Base-by-base conservation (phyloP, 2,329 filamentous ascomycete species). In the Pseudocercospora musae region DNA sequence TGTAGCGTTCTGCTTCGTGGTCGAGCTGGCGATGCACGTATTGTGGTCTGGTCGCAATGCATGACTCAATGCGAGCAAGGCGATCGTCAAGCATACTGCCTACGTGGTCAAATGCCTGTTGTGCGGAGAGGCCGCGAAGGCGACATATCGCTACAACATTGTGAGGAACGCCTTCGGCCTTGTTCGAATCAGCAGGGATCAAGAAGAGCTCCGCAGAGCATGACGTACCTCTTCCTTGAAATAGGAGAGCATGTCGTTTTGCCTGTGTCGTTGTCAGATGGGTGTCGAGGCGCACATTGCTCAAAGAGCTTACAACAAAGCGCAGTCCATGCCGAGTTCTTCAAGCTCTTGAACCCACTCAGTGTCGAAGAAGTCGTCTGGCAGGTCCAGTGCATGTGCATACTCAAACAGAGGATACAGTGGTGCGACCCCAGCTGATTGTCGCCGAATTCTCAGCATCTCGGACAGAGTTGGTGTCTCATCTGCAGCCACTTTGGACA, bases 171-270 rank as follows among this genome's bases (percentile, higher is more conserved):
- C 31, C 50, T 31, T 54, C 50, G 5, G 50, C 29, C 50, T 54
- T 54, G 1, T 3, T n/a, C 3, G 21, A 4, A 9, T 54, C 27
- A 54, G 50, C 15, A 2, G 18, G 11, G 27, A 20, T 18, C 6
- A 13, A 33, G 7, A 54, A 29, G n/a, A n/a, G n/a, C 18, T 31
- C 4, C 25, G 9, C 4, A 13, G 9, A 2, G 50, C 9, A 6
- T 20, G 21, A 2, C n/a, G 25, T 33, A 54, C 50, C 50, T 54
- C 50, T 54, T 54, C 50, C 21, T 54, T 54, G 50, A 37, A 29
- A 15, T 54, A 54, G 1, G 50, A 54, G 25, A 54, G 50, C 27
- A 54, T 54, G n/a, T 54, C 50, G 18, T 54, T 54, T 33, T 54
- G 50, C 31, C 50, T 54, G 4, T 20, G 20, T n/a, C 2, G n/a